These are phyloP conservation scores for Arxiozyma slooffiae DNA, from an alignment of 1,139 yeast genomes.

Conservation along the genomic window DNA sequence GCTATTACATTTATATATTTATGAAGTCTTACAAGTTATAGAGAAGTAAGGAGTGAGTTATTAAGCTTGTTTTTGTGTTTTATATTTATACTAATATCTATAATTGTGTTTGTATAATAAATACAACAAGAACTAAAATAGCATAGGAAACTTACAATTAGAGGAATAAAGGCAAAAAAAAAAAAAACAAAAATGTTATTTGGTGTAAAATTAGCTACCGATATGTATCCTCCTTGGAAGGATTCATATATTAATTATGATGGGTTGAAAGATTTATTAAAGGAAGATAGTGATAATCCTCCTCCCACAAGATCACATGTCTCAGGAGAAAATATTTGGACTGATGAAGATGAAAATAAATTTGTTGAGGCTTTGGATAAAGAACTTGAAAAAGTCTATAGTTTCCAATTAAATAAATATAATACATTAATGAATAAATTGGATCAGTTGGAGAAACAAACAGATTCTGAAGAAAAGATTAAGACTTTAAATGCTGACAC, in stretches of 20 bases:
- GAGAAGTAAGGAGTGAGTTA: background rate
- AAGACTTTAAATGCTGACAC: conserved; percentile 23
- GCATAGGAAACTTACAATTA: background rate
- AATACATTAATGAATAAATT: conserved; percentile 58
- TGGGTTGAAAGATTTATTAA: conserved; percentile 64
- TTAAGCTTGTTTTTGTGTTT: too few species aligned
- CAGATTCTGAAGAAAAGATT: conserved; percentile 27
- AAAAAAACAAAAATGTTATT: conserved; percentile 62
- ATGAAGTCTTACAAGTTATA: background rate
- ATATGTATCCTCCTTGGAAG: conserved; percentile 84
- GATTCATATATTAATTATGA: conserved; percentile 74
- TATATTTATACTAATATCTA: too few species aligned
- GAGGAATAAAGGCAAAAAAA: conserved; percentile 29
- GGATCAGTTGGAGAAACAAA: conserved; percentile 47
- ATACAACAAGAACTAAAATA: too few species aligned
- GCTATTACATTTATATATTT: background rate
- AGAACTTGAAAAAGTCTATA: conserved; percentile 86
- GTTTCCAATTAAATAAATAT: conserved; percentile 68
- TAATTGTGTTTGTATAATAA: too few species aligned
- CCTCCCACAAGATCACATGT: background rate
- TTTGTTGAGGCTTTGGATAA: conserved; percentile 76
- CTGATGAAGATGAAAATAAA: conserved; percentile 69
- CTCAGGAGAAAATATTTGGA: conserved; percentile 38
- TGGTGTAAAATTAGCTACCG: conserved; percentile 73
- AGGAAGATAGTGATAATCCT: conserved; percentile 39